These are phyloP conservation scores for Coemansia sp. DNA, from an alignment of 192 early-diverging fungal species.

Conservation along the genomic window DNA sequence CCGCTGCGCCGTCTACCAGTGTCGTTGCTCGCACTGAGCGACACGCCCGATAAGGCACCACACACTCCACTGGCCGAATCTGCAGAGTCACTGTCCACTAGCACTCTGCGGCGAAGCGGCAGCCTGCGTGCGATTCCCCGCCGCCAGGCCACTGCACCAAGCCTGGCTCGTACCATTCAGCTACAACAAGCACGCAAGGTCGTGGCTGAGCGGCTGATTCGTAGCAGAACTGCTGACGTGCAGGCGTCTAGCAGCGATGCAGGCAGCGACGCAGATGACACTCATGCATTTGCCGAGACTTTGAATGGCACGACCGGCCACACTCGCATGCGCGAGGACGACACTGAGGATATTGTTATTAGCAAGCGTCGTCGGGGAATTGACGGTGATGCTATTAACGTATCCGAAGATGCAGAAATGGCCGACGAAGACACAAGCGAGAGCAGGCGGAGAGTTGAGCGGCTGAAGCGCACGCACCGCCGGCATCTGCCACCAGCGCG, in stretches of 20 bases:
- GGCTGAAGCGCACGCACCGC: background rate
- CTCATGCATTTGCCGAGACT: background rate
- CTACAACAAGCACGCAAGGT: constrained; percentile 53
- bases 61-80: constrained; percentile 20
- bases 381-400: constrained; percentile 19
- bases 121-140: constrained; percentile 24
- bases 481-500: constrained; percentile 6
- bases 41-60: constrained; percentile 21
- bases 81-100: constrained; percentile 11
- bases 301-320: constrained; percentile 6
- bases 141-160: constrained; percentile 34
- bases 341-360: constrained; percentile 8
- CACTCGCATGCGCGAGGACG: constrained; percentile 29
- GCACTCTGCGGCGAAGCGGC: constrained; percentile 30
- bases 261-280: constrained; percentile 1
- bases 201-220: constrained; percentile 43
- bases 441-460: background rate
- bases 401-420: constrained; percentile 19
- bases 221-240: constrained; percentile 4
- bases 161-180: constrained; percentile 52
- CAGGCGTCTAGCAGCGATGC: background rate
- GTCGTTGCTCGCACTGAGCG: constrained; percentile 37
- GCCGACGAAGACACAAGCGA: background rate
- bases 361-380: constrained; percentile 34
- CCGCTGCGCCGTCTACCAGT: constrained; percentile 48